Evolutionary conservation across 371 early-diverging fungal species (phyloP).

Genomic region (Sanchytrium tribonematis): DNA sequence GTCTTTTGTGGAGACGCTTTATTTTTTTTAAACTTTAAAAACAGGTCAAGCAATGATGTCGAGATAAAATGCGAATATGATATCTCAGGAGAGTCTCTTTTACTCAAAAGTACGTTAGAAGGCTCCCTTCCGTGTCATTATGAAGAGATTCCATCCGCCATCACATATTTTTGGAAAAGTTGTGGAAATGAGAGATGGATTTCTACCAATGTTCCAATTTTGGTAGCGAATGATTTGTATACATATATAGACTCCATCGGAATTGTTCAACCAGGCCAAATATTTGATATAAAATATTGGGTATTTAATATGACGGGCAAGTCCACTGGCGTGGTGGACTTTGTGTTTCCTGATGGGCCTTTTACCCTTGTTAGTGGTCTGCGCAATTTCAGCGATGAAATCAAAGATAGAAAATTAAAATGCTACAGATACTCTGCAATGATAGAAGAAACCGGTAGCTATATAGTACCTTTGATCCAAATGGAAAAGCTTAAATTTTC

Average conservation of each 20-base stretch:
- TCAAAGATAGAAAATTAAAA: not conserved
- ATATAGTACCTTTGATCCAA: not conserved
- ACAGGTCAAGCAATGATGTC: not conserved
- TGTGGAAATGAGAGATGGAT: not conserved
- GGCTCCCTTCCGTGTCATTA: not conserved
- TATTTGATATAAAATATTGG: not conserved
- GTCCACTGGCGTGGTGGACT: not conserved
- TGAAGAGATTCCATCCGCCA: not conserved
- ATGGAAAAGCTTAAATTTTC: too few relatives aligned
- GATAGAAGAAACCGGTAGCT: not conserved
- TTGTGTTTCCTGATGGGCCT: not conserved
- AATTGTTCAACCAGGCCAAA: not conserved
- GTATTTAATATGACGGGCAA: not conserved
- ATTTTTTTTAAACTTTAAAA: not conserved
- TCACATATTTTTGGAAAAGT: not conserved
- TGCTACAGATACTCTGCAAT: not conserved
- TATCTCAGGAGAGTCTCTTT: not conserved
- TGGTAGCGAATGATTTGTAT: not conserved
- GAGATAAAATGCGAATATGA: not conserved
- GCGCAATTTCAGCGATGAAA: not conserved
- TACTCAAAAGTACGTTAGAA: not conserved
- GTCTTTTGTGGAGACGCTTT: not conserved
- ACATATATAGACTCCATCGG: not conserved
- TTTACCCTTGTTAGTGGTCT: not conserved
- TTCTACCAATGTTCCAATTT: not conserved